A percentile compares a stretch with the other conserved stretches of the same genome.
Conservation (phyloP, 495 filamentous ascomycete species). For the Penicillium crystallinum region DNA sequence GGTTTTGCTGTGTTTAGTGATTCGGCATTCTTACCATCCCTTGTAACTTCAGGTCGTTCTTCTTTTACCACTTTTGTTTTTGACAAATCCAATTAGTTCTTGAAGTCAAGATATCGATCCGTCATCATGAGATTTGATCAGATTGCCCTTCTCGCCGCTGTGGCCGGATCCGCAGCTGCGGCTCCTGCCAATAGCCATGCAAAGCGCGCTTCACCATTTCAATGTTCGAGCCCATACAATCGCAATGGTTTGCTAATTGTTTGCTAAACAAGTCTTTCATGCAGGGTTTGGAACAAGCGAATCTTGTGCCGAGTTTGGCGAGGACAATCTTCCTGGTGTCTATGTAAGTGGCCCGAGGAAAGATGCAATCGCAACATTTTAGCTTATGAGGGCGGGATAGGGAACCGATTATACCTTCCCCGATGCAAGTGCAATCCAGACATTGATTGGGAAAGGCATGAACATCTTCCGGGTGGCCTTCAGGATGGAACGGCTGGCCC, state of each 20-base stretch:
- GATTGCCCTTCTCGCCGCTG: constrained; percentile 20
- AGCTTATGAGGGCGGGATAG: constrained; percentile 22
- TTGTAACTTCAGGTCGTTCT: neutral
- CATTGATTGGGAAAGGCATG: constrained; percentile 54
- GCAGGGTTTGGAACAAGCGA: constrained; percentile 30
- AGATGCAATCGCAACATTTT: neutral
- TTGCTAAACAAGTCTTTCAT: neutral
- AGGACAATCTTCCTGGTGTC: constrained; percentile 16
- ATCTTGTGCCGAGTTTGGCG: constrained; percentile 26
- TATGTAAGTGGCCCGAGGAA: constrained; percentile 9
- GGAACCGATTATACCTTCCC: constrained; percentile 60
- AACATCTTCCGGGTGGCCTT: constrained; percentile 67
- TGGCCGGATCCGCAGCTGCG: constrained; percentile 24
- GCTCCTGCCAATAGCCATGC: constrained; percentile 17
- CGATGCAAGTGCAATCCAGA: constrained; percentile 46
- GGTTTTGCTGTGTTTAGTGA: too few relatives aligned
- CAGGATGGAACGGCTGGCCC: constrained; percentile 64
- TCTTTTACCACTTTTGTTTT: neutral
- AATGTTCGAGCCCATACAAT: constrained; percentile 13
- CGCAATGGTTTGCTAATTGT: neutral
- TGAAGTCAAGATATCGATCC: neutral
- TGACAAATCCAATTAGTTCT: neutral
- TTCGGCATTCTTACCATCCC: neutral
- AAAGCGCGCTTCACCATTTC: constrained; percentile 21
- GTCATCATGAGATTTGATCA: constrained; percentile 25